Conservation (phyloP, 2,329 filamentous ascomycete genomes). For the Emergomyces africanus region DNA sequence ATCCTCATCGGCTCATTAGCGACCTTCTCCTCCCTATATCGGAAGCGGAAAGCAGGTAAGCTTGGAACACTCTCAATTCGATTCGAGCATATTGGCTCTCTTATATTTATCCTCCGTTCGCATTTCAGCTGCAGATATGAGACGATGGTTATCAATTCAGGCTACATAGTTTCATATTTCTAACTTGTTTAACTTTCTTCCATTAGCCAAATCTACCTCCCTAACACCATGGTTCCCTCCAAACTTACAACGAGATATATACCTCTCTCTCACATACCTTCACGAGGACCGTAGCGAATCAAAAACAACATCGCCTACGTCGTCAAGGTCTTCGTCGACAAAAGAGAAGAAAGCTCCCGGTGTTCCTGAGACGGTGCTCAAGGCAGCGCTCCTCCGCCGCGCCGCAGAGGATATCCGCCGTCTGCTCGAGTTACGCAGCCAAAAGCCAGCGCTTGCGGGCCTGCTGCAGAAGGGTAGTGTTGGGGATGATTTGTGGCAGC, state of each 20-base stretch:
- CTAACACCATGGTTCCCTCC: slow-evolving; percentile 90
- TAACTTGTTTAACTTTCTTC: background rate
- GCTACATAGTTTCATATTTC: background rate
- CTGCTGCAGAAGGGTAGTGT: slow-evolving; percentile 84
- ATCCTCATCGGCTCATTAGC: slow-evolving; percentile 79
- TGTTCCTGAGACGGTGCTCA: slow-evolving; percentile 73
- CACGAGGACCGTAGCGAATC: slow-evolving; percentile 52
- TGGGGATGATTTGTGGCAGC: slow-evolving; percentile 90
- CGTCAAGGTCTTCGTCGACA: slow-evolving; percentile 26
- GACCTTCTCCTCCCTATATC: slow-evolving; percentile 86
- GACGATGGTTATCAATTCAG: background rate
- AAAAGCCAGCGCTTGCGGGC: slow-evolving; percentile 75
- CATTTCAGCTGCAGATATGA: background rate
- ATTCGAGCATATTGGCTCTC: background rate
- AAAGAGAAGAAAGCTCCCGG: slow-evolving; percentile 53
- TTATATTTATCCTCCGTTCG: background rate
- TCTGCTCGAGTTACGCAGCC: slow-evolving; percentile 74
- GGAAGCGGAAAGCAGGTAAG: slow-evolving; percentile 76
- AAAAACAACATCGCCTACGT: background rate
- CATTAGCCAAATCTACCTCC: slow-evolving; percentile 60
- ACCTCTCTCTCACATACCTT: slow-evolving; percentile 60
- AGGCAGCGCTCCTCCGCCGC: slow-evolving; percentile 75
- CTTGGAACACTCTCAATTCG: slow-evolving; percentile 11
- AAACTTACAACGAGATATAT: slow-evolving; percentile 86
- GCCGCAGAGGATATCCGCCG: slow-evolving; percentile 88